Evolutionary conservation across 2,329 filamentous ascomycete species (phyloP).

Genomic region (Onygenales sp.): DNA sequence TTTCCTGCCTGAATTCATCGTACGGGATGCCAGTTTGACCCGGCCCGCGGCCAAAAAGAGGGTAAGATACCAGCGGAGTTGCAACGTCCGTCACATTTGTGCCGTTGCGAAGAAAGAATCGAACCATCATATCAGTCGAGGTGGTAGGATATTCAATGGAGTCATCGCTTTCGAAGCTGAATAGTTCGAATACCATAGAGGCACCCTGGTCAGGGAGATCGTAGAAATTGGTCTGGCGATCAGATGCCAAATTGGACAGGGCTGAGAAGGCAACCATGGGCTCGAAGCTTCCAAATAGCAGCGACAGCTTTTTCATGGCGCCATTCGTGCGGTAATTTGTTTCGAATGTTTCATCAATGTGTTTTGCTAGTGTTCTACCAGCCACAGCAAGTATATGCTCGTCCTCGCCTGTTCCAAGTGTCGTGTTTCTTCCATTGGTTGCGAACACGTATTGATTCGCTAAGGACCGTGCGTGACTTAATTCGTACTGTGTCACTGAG

Average conservation of each 20-base stretch:
- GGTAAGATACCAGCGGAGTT: slow-evolving; percentile 31
- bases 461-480: slow-evolving; percentile 31
- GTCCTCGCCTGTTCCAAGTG: slow-evolving; percentile 11
- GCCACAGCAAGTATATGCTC: slow-evolving; percentile 30
- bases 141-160: slow-evolving; percentile 28
- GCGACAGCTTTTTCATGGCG: slow-evolving; percentile 31
- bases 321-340: slow-evolving; percentile 31
- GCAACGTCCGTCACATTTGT: slow-evolving; percentile 29
- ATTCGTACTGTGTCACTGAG: slow-evolving; percentile 21
- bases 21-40: slow-evolving; percentile 40
- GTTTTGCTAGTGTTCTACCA: slow-evolving; percentile 33
- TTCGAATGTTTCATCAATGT: slow-evolving; percentile 29
- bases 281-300: slow-evolving; percentile 42
- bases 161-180: slow-evolving; percentile 28
- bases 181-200: slow-evolving; percentile 45
- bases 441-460: slow-evolving; percentile 42
- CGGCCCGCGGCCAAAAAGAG: slow-evolving; percentile 42
- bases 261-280: slow-evolving; percentile 44
- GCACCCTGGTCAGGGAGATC: slow-evolving; percentile 41
- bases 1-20: slow-evolving; percentile 39
- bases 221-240: slow-evolving; percentile 35
- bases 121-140: slow-evolving; percentile 41
- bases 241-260: slow-evolving; percentile 30
- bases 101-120: slow-evolving; percentile 50
- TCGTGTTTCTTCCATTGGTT: slow-evolving; percentile 37